A percentile compares a stretch with the other conserved stretches of the same genome.
Conservation (phyloP, 2,329 filamentous ascomycete genomes). For the Paracamarosporium sp. region DNA sequence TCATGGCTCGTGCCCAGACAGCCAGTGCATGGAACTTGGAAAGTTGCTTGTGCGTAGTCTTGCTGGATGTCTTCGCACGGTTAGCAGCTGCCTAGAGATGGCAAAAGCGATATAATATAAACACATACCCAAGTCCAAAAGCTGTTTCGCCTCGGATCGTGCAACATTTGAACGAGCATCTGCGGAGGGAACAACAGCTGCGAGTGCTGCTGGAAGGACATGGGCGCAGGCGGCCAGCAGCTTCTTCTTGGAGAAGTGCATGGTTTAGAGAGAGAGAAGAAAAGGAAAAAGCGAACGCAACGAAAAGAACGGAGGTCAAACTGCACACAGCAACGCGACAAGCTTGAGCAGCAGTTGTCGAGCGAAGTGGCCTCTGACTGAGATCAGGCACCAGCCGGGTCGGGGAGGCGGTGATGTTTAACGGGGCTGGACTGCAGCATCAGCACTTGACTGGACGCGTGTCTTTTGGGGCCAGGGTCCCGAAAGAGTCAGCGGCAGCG, state of each 20-base stretch:
- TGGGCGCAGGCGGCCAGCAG: constrained; percentile 38
- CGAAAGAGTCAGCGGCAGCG: constrained; percentile 23
- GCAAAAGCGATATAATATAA: constrained; percentile 29
- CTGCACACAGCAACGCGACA: constrained; percentile 24
- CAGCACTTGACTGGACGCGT: constrained; percentile 20
- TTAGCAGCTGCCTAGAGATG: constrained; percentile 43
- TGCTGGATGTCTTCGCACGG: constrained; percentile 37
- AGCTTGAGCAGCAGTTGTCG: constrained; percentile 11
- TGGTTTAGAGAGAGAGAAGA: constrained; percentile 17
- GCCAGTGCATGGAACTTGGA: constrained; percentile 49
- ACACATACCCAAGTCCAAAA: constrained; percentile 40
- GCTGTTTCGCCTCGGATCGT: constrained; percentile 23
- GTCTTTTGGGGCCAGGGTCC: constrained; percentile 14
- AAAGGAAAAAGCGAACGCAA: constrained; percentile 13
- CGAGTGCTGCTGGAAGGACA: constrained; percentile 34
- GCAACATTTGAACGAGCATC: constrained; percentile 18
- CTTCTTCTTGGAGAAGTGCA: constrained; percentile 43
- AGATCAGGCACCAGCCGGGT: constrained; percentile 42
- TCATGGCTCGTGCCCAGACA: constrained; percentile 51
- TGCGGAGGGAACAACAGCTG: constrained; percentile 32
- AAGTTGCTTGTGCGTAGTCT: constrained; percentile 49
- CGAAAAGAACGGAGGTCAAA: constrained; percentile 19
- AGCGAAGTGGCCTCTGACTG: constrained; percentile 21
- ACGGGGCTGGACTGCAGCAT: constrained; percentile 19
- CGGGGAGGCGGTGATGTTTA: constrained; percentile 22